Evolutionary conservation across 2,329 filamentous ascomycete genomes (phyloP), one percentile per base, ranked within the genome.

Genomic region (Fusarium transvaalense): DNA sequence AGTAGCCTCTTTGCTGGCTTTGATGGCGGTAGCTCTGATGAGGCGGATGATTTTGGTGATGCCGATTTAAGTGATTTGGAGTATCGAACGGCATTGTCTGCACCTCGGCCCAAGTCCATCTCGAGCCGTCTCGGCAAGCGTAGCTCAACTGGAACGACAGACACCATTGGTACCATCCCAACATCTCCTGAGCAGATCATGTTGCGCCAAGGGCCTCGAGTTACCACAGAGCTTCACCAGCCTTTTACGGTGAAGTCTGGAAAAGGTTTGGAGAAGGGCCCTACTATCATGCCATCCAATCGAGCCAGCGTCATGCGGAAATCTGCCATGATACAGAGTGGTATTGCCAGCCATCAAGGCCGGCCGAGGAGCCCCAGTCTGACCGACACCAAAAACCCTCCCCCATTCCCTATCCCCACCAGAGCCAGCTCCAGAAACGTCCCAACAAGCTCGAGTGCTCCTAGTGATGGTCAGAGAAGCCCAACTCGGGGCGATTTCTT

Each of bases 331-430:
- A 94, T 95, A 53, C 91, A 93, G 66, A 95, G 85, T 75, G 91
- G 92, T 19, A 90, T 93, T 53, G 88, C 87, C 27, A 89, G 88
- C 13, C 92, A 95, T 70, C 85, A 86, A 61, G 82, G 84, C 69
- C 86, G 88, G 35, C 84, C 90, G 12, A 82, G 87, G 63, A 93
- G 89, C 74, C 89, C 91, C 47, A 93, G 85, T 76, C 79, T 88
- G 54, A 84, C 82, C 50, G 93, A 89, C 63, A 64, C 82, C 56
- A 81, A 78, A 31, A 84, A 88, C 53, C 94, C 96, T 29, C 94
- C 96, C 27, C 96, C 96, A 1, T 97, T 97, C 82, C 94, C 96
- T 0, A 97, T 99, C 9, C 96, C 96, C 0, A 91, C 90, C 5
- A 86, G 96, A 58, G 92, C 93, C 31, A 98, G 95, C 79, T 99